These are phyloP conservation scores for Talaromyces wortmannii DNA, from an alignment of 495 filamentous ascomycete genomes.

Conservation along the genomic window DNA sequence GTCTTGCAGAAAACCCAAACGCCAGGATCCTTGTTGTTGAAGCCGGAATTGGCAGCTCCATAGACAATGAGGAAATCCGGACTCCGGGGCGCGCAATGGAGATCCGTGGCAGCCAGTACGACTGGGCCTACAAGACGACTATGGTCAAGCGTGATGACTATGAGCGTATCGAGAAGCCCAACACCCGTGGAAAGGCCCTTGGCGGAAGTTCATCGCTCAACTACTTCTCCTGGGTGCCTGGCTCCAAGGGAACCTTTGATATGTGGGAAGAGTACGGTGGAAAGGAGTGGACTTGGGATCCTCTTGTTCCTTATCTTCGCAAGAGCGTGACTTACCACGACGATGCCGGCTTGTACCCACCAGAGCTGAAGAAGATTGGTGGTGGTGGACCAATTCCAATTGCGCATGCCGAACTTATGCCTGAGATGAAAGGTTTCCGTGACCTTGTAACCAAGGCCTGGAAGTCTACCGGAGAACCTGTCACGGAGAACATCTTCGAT, in stretches of 20 bases:
- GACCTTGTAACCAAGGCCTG: conserved; percentile 48
- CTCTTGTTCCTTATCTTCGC: conserved; percentile 46
- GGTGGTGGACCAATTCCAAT: conserved; percentile 40
- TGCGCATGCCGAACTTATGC: conserved; percentile 26
- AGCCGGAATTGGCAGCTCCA: conserved; percentile 41
- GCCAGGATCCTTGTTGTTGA: conserved; percentile 44
- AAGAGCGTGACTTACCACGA: conserved; percentile 35
- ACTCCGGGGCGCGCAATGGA: conserved; percentile 29
- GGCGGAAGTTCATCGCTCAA: conserved; percentile 55
- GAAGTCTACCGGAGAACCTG: conserved; percentile 34
- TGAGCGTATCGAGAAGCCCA: conserved; percentile 2
- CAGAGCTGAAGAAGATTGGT: conserved; percentile 22
- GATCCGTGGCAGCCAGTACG: conserved; percentile 39
- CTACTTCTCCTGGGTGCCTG: conserved; percentile 14
- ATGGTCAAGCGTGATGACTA: neutral
- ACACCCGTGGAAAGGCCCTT: conserved; percentile 46
- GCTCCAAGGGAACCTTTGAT: conserved; percentile 37
- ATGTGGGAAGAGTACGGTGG: conserved; percentile 48
- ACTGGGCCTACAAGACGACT: conserved; percentile 42
- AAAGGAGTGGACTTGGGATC: conserved; percentile 43
- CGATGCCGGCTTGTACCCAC: conserved; percentile 24
- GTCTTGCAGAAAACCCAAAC: conserved; percentile 31
- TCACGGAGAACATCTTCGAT: conserved; percentile 25
- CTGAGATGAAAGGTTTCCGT: conserved; percentile 30
- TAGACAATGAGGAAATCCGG: conserved; percentile 34